Percentiles rank a stretch among this genome's conserved stretches.
Evolutionary conservation across 352 stramenopile genomes (phyloP).

Genomic region (Phytophthora cactorum): DNA sequence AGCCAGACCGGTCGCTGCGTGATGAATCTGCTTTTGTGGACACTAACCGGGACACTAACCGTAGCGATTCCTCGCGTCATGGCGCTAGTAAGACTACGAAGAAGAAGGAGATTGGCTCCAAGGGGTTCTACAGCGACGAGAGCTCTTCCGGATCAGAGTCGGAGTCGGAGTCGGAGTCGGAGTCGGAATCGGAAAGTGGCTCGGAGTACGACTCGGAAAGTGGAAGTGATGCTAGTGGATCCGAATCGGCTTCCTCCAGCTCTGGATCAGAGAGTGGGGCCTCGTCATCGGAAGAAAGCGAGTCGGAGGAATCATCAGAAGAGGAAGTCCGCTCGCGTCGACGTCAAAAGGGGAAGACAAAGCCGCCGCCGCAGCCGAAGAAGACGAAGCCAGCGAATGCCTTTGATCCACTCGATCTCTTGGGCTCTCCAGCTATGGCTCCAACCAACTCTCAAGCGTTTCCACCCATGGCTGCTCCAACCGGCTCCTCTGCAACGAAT

Average conservation of each 20-base stretch:
- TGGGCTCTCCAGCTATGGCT: conserved; percentile 31
- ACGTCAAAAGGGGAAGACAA: conserved; percentile 48
- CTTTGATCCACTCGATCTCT: conserved; percentile 60
- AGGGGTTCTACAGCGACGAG: conserved; percentile 81
- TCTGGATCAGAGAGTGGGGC: conserved; percentile 53
- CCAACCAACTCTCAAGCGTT: conserved; percentile 23
- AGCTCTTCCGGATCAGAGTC: conserved; percentile 49
- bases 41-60: conserved; percentile 46
- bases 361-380: conserved; percentile 40
- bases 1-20: conserved; percentile 73
- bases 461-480: conserved; percentile 17
- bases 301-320: conserved; percentile 58
- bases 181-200: conserved; percentile 42
- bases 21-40: conserved; percentile 70
- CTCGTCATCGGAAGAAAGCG: conserved; percentile 53
- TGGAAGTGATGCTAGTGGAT: conserved; percentile 37
- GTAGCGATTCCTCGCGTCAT: conserved; percentile 21
- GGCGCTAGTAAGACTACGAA: conserved; percentile 28
- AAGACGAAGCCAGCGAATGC: conserved; percentile 41
- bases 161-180: conserved; percentile 47
- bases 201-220: conserved; percentile 50
- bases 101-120: conserved; percentile 40
- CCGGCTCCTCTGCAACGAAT: conserved; percentile 11
- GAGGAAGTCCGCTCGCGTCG: conserved; percentile 45
- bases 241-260: conserved; percentile 44